Evolutionary conservation across 2,329 filamentous ascomycete species (phyloP).

Genomic region (Cercospora brassicicola): DNA sequence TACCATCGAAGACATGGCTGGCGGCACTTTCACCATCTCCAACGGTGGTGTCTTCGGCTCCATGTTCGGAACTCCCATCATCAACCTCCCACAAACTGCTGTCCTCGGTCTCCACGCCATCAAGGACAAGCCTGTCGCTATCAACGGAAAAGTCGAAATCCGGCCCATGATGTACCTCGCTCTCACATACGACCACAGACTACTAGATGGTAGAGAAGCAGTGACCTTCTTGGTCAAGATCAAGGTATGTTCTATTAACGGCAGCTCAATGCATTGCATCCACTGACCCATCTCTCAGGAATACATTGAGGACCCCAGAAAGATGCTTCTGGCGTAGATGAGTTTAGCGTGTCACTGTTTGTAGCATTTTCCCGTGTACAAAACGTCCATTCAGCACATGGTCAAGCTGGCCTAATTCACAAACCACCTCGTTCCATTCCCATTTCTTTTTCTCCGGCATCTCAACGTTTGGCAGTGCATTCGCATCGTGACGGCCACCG

Average conservation of each 20-base stretch:
- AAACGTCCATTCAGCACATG: constrained; percentile 11
- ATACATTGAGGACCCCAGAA: constrained; percentile 90
- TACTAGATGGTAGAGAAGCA: constrained; percentile 91
- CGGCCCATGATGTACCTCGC: constrained; percentile 99
- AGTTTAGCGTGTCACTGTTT: constrained; percentile 14
- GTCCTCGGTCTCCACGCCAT: constrained; percentile 93
- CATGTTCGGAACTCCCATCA: constrained; percentile 95
- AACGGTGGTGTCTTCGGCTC: constrained; percentile 97
- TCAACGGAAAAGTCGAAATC: constrained; percentile 93
- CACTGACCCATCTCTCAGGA: constrained; percentile 42
- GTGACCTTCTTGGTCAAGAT: constrained; percentile 95
- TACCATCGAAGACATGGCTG: constrained; percentile 98
- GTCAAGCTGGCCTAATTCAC: not conserved
- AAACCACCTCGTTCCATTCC: not conserved
- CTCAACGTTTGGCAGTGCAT: not conserved
- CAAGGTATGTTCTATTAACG: constrained; percentile 57
- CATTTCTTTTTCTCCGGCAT: not conserved
- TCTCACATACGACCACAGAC: constrained; percentile 93
- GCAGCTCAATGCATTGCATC: not conserved
- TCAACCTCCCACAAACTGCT: constrained; percentile 90
- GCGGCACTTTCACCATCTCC: constrained; percentile 96
- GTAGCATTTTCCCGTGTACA: constrained; percentile 21
- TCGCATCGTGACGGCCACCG: not conserved
- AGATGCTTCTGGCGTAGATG: constrained; percentile 68
- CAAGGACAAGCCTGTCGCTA: constrained; percentile 85